Conservation (phyloP, 2,329 filamentous ascomycete genomes). For the Penicillium sp. region DNA sequence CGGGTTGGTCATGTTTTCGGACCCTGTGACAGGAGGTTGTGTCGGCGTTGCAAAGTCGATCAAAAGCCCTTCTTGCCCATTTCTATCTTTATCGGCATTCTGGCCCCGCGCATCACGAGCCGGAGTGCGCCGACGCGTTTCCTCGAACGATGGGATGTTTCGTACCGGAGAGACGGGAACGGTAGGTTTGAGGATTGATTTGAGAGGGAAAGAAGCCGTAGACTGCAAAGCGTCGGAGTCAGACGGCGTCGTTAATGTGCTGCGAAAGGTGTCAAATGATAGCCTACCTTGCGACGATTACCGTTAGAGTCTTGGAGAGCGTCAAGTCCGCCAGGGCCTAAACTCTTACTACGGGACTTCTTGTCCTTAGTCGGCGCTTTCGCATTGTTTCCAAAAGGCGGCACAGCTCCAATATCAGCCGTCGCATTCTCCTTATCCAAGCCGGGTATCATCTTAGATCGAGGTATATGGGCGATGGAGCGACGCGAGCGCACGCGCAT, state of each 20-base stretch:
- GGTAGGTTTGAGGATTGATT: slow-evolving; percentile 76
- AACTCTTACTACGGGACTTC: slow-evolving; percentile 89
- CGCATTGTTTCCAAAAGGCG: slow-evolving; percentile 21
- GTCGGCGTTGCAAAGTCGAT: slow-evolving; percentile 44
- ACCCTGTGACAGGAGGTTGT: slow-evolving; percentile 27
- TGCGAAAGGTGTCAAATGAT: slow-evolving; percentile 1
- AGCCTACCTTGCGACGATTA: slow-evolving; percentile 70
- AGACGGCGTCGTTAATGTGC: slow-evolving; percentile 3
- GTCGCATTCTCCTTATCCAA: slow-evolving; percentile 75
- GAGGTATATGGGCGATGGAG: slow-evolving; percentile 62
- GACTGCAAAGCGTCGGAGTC: slow-evolving; percentile 31
- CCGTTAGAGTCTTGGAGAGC: slow-evolving; percentile 68
- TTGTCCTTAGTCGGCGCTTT: slow-evolving; percentile 44
- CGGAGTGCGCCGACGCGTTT: slow-evolving; percentile 43
- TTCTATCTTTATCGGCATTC: slow-evolving; percentile 11
- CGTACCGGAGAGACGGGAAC: slow-evolving; percentile 62
- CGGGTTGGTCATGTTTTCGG: slow-evolving; percentile 45
- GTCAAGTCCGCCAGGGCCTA: slow-evolving; percentile 86
- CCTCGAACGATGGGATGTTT: slow-evolving; percentile 57
- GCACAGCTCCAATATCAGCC: slow-evolving; percentile 54
- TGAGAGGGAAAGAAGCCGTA: slow-evolving; percentile 43
- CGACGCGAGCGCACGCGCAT: slow-evolving; percentile 53
- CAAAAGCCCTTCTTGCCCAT: slow-evolving; percentile 31
- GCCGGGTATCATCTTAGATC: slow-evolving; percentile 43
- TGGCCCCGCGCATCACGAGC: slow-evolving; percentile 27